phyloP scores from a whole-genome alignment of 768 basidiomycete species.

The Calocybe indica region DNA sequence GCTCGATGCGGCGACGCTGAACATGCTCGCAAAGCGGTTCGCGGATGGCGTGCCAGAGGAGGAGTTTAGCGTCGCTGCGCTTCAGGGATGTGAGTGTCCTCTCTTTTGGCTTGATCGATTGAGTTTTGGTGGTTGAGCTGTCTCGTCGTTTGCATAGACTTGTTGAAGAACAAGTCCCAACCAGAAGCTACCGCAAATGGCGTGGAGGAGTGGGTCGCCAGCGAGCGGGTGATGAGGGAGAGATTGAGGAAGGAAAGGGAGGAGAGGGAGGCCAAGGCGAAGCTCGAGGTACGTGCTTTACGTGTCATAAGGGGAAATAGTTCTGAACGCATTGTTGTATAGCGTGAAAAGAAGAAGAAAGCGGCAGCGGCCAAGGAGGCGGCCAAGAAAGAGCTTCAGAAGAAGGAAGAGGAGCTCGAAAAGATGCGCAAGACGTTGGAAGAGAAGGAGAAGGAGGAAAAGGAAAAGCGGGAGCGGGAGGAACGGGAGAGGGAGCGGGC shows the following conservation, averaged over 20 bases:
- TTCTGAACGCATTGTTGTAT: slow-evolving; percentile 2
- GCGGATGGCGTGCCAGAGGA: slow-evolving; percentile 80
- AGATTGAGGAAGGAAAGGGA: slow-evolving; percentile 71
- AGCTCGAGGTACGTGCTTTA: slow-evolving; percentile 50
- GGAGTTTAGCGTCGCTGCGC: slow-evolving; percentile 83
- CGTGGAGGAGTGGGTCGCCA: slow-evolving; percentile 65
- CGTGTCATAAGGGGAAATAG: background rate
- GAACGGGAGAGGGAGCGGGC: slow-evolving; percentile 20
- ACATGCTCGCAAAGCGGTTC: slow-evolving; percentile 68
- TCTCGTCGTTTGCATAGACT: slow-evolving; percentile 35
- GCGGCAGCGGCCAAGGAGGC: slow-evolving; percentile 54
- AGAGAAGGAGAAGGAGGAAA: slow-evolving; percentile 46
- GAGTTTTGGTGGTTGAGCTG: slow-evolving; percentile 5
- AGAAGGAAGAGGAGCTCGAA: slow-evolving; percentile 55
- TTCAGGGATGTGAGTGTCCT: slow-evolving; percentile 78
- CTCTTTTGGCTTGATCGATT: slow-evolving; percentile 12
- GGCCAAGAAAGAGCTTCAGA: slow-evolving; percentile 57
- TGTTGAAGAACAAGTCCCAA: slow-evolving; percentile 80
- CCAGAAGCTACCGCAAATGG: slow-evolving; percentile 70
- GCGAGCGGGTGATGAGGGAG: slow-evolving; percentile 72
- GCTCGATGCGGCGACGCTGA: slow-evolving; percentile 58
- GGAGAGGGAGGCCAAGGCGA: slow-evolving; percentile 61
- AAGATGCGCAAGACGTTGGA: slow-evolving; percentile 44
- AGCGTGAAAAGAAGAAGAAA: slow-evolving; percentile 46
- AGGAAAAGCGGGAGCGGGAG: slow-evolving; percentile 39